Evolutionary conservation across 1,139 yeast species (phyloP).

Genomic region (Hansenula sp.): DNA sequence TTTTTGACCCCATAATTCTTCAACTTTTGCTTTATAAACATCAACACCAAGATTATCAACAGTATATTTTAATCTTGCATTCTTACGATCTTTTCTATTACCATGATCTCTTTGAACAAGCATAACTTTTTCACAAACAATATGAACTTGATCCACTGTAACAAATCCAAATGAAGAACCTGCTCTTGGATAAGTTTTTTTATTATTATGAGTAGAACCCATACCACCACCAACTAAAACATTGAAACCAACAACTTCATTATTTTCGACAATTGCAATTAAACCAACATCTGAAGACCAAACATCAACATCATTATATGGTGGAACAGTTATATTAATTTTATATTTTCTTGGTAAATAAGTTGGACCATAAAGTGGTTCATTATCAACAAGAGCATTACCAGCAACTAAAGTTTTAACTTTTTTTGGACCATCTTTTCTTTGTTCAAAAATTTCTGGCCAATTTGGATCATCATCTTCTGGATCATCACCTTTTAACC

Average conservation of each 20-base stretch:
- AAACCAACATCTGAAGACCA: conserved; percentile 94
- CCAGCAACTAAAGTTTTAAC: conserved; percentile 82
- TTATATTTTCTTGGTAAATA: conserved; percentile 96
- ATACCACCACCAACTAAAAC: conserved; percentile 97
- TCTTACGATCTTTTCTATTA: conserved; percentile 94
- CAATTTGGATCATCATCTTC: conserved; percentile 64
- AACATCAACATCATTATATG: conserved; percentile 94
- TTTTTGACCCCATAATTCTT: conserved; percentile 73
- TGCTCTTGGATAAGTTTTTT: conserved; percentile 93
- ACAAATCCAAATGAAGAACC: conserved; percentile 85
- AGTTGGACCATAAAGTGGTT: conserved; percentile 82
- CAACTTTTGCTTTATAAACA: conserved; percentile 73
- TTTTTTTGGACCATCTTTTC: conserved; percentile 77
- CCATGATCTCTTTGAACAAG: conserved; percentile 93
- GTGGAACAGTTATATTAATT: conserved; percentile 93
- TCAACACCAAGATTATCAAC: conserved; percentile 90
- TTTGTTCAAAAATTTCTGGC: conserved; percentile 63
- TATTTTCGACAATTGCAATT: conserved; percentile 73
- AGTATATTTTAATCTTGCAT: conserved; percentile 96
- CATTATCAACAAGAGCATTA: conserved; percentile 78
- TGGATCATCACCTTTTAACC: conserved; percentile 87
- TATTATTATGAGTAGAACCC: conserved; percentile 97
- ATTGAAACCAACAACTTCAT: conserved; percentile 69
- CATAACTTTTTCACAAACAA: conserved; percentile 89
- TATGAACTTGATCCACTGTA: conserved; percentile 59